phyloP scores from a whole-genome alignment of 208 protist species.

The Wallacemonas rigidus region DNA sequence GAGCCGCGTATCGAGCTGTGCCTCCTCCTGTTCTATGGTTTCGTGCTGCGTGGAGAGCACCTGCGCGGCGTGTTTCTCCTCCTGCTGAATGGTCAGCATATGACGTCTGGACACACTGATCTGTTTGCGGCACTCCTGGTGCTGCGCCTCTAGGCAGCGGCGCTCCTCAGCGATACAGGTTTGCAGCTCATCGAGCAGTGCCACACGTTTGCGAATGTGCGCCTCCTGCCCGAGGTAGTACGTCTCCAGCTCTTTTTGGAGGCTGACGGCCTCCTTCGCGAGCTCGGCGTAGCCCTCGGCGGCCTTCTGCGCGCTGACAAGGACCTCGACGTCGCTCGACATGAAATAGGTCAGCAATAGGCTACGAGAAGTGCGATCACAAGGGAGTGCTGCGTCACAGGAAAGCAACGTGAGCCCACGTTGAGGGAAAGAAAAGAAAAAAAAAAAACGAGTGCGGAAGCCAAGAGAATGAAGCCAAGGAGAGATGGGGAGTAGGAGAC shows the following conservation, averaged over 20 bases:
- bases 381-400: too few relatives aligned
- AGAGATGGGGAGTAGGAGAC: too few relatives aligned
- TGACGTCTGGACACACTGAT: constrained; percentile 69
- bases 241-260: constrained; percentile 77
- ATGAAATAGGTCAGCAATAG: background rate
- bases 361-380: too few relatives aligned
- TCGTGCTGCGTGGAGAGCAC: constrained; percentile 34
- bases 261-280: constrained; percentile 25
- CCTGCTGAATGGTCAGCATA: constrained; percentile 37
- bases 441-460: too few relatives aligned
- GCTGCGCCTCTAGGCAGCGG: constrained; percentile 77
- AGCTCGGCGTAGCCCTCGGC: constrained; percentile 42
- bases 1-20: constrained; percentile 45
- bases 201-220: constrained; percentile 78
- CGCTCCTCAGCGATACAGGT: constrained; percentile 82
- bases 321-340: constrained; percentile 8
- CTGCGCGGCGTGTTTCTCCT: constrained; percentile 52
- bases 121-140: constrained; percentile 83
- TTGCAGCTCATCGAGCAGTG: constrained; percentile 78
- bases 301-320: constrained; percentile 12
- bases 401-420: too few relatives aligned
- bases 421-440: too few relatives aligned
- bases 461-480: too few relatives aligned
- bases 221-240: constrained; percentile 81
- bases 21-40: constrained; percentile 56